Evolutionary conservation across 2,329 filamentous ascomycete genomes (phyloP), one percentile per base, ranked within the genome.

Genomic region (Xylaria sp.): DNA sequence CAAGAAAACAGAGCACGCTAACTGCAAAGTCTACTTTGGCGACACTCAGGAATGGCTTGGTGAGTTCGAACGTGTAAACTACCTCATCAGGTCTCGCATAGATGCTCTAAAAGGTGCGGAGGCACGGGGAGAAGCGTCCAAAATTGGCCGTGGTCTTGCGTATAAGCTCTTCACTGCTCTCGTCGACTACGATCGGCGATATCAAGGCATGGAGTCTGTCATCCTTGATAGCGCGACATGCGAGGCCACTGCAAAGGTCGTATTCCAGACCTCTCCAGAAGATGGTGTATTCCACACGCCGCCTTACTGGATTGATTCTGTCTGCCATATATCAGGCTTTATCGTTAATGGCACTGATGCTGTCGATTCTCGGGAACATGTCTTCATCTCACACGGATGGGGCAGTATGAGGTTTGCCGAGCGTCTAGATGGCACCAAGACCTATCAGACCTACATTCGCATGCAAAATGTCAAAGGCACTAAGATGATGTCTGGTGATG

Each of bases 101-200:
- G 80, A 87, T 19, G 77, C 80, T 25, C 82, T 89, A 2, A 78
- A 83, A 68, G 78, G 85, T 65, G 89, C 87, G 62, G 88, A 90
- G 58, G 78, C 85, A 69, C 82, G 80, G 35, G 90, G 90, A 40
- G 83, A 85, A 59, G 89, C 89, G 28, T 89, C 90, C 74, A 90
- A 91, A 77, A 85, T 93, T 65, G 85, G 89, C 52, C 87, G 89
- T 25, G 89, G 89, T 35, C 86, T 93, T 79, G 89, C 89, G 14
- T 95, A 95, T 83, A 94, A 93, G 78, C 83, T 87, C 0, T 86
- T 87, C 69, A 70, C 75, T 11, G 81, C 83, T 43, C 75, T 88
- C 0, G 86, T 88, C 5, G 83, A 87, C 69, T 89, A 87, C 65
- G 77, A 80, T 15, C 74, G 71, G 8, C 78, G 78, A 38, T 89